phyloP scores from a whole-genome alignment of 352 stramenopile genomes.

The Phytopythium mirpurense region DNA sequence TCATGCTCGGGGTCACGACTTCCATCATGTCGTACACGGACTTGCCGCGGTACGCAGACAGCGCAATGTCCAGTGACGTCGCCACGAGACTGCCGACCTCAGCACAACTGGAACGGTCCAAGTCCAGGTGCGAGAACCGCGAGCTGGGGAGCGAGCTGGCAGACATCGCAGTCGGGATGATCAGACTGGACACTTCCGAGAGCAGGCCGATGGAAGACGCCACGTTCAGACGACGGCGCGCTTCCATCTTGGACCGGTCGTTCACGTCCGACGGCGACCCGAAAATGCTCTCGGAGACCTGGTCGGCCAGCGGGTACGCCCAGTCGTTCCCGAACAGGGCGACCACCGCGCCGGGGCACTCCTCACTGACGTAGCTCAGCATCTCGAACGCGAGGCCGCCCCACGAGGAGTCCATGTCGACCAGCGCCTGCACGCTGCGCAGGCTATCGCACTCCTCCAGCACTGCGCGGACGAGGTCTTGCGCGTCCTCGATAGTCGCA shows the following conservation, averaged over 20 bases:
- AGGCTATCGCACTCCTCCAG: slow-evolving; percentile 72
- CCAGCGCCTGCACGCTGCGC: slow-evolving; percentile 51
- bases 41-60: slow-evolving; percentile 30
- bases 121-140: slow-evolving; percentile 21
- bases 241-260: slow-evolving; percentile 58
- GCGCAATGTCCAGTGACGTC: slow-evolving; percentile 42
- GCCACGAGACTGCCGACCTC: slow-evolving; percentile 31
- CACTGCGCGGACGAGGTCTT: slow-evolving; percentile 54
- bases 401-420: slow-evolving; percentile 83
- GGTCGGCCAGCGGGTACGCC: slow-evolving; percentile 51
- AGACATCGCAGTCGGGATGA: slow-evolving; percentile 54
- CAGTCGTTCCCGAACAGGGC: slow-evolving; percentile 68
- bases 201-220: slow-evolving; percentile 55
- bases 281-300: slow-evolving; percentile 39
- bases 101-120: slow-evolving; percentile 24
- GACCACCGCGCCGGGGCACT: slow-evolving; percentile 55
- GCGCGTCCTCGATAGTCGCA: slow-evolving; percentile 47
- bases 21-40: slow-evolving; percentile 42
- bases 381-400: slow-evolving; percentile 66
- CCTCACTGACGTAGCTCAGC: slow-evolving; percentile 64
- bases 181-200: slow-evolving; percentile 44
- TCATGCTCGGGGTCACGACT: slow-evolving; percentile 44
- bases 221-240: slow-evolving; percentile 56
- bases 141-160: slow-evolving; percentile 17
- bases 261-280: slow-evolving; percentile 22